Conservation (phyloP, 2,329 filamentous ascomycete genomes). For the Scleromitrula shiraiana region DNA sequence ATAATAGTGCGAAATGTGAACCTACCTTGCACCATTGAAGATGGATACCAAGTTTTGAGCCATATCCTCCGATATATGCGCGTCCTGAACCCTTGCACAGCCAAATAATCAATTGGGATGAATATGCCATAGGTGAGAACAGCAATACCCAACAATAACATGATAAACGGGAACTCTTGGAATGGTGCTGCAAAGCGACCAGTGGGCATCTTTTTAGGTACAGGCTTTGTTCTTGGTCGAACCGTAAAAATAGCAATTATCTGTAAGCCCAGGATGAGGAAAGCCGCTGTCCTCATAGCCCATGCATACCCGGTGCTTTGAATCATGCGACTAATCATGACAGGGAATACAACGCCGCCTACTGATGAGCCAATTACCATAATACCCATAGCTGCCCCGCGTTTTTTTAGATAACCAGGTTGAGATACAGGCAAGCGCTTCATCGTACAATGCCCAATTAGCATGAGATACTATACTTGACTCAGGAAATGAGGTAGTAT, state of each 20-base stretch:
- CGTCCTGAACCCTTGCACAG: neutral
- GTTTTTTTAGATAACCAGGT: neutral
- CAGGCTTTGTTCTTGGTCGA: neutral
- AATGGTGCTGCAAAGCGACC: neutral
- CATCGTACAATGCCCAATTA: too few relatives aligned
- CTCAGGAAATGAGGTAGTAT: too few relatives aligned
- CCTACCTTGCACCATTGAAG: slow-evolving; percentile 35
- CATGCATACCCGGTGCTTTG: neutral
- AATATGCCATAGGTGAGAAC: neutral
- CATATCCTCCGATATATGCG: slow-evolving; percentile 24
- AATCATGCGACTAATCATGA: neutral
- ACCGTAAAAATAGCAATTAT: neutral
- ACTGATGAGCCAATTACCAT: neutral
- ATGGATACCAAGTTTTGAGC: slow-evolving; percentile 43
- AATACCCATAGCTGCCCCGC: neutral
- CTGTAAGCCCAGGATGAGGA: neutral
- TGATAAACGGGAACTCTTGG: neutral
- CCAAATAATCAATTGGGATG: neutral
- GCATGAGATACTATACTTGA: neutral
- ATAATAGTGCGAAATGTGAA: too few relatives aligned
- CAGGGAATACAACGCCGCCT: neutral
- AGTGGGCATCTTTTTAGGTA: neutral
- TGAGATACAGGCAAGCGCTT: too few relatives aligned
- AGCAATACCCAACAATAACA: neutral
- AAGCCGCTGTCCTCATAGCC: neutral